These are phyloP conservation scores for Symbiodinium natans DNA, from an alignment of 73 alveolate genomes.

Conservation along the genomic window DNA sequence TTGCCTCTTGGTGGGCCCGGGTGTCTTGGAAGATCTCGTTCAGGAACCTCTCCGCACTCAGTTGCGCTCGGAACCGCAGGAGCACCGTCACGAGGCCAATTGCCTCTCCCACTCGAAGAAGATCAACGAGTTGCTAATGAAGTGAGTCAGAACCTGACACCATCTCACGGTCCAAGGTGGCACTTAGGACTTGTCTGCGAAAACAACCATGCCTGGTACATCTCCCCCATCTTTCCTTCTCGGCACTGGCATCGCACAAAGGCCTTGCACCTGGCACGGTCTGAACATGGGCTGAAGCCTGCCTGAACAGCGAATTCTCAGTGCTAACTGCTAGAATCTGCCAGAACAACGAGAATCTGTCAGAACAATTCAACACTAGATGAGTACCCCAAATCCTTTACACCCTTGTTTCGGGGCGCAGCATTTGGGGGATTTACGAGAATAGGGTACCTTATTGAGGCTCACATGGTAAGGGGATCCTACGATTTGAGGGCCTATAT, in stretches of 20 bases:
- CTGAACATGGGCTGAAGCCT: background rate
- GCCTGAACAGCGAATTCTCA: no score
- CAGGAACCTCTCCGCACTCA: slow-evolving; percentile 11
- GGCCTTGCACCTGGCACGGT: slow-evolving; percentile 47
- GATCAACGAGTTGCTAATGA: slow-evolving; percentile 53
- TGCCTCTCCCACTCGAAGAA: slow-evolving; percentile 84
- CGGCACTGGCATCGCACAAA: slow-evolving; percentile 71
- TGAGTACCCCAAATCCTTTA: no score
- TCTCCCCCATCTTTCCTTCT: slow-evolving; percentile 60
- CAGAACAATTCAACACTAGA: no score
- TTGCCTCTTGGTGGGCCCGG: slow-evolving; percentile 77
- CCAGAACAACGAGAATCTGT: no score
- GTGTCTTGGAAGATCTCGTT: slow-evolving; percentile 64
- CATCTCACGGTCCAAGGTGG: background rate
- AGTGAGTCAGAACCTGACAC: slow-evolving; percentile 43
- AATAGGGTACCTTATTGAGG: no score
- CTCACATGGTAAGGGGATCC: no score
- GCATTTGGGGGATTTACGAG: no score
- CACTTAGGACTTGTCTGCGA: background rate
- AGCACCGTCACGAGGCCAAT: background rate
- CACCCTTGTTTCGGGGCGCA: no score
- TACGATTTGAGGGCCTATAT: no score
- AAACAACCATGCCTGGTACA: slow-evolving; percentile 89
- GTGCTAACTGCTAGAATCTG: no score
- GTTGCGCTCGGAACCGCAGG: background rate